Evolutionary conservation across 495 filamentous ascomycete species (phyloP).

Genomic region (Parmelia sp.): DNA sequence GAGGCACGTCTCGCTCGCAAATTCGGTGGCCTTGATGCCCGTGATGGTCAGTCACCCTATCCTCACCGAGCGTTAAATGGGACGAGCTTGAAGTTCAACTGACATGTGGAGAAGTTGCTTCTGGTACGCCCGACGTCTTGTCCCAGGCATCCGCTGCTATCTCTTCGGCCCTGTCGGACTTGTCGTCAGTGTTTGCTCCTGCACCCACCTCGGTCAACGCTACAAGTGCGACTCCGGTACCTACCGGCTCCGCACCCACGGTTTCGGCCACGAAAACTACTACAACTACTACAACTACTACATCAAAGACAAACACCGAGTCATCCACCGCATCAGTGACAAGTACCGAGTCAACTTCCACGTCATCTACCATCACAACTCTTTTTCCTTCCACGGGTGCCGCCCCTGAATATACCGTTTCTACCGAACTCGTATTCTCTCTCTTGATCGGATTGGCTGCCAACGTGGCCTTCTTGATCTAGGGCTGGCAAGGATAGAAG

Average conservation of each 20-base stretch:
- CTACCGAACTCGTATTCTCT: neutral
- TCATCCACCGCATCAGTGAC: neutral
- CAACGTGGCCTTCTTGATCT: constrained; percentile 17
- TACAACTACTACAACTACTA: constrained; percentile 1
- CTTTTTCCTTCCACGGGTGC: neutral
- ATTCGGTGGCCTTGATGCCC: constrained; percentile 2
- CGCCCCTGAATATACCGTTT: neutral
- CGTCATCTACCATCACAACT: too few relatives aligned
- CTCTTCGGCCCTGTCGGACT: neutral
- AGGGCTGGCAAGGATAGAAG: neutral
- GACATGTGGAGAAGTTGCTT: neutral
- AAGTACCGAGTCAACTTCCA: constrained; percentile 6
- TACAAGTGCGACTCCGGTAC: neutral
- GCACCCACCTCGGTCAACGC: neutral
- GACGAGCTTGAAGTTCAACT: neutral
- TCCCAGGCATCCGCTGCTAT: constrained; percentile 10
- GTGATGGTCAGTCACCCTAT: constrained; percentile 7
- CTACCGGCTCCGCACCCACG: neutral
- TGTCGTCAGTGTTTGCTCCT: neutral
- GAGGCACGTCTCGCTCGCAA: constrained; percentile 16
- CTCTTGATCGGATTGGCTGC: constrained; percentile 5
- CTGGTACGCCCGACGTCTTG: neutral
- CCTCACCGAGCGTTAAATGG: neutral
- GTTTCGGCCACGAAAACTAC: neutral
- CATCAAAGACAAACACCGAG: neutral